phyloP scores from a whole-genome alignment of 1,284 basidiomycete species.

The Fomitopsis betulina region DNA sequence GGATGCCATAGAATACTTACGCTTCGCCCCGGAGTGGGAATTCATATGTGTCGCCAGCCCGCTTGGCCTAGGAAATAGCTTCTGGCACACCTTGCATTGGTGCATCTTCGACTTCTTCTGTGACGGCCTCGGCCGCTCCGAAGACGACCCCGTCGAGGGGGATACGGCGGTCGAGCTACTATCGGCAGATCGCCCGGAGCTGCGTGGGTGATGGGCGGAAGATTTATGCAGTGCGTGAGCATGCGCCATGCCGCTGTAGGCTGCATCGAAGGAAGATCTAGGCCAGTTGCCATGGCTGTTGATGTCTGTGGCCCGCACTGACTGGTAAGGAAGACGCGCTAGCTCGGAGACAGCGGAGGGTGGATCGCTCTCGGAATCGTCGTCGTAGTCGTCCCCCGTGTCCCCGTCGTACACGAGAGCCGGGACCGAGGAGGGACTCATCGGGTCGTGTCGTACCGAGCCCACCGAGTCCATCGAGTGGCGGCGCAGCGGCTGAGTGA shows the following conservation, averaged over 20 bases:
- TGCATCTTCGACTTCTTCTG: conserved; percentile 49
- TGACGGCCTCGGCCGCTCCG: conserved; percentile 22
- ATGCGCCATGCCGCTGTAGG: conserved; percentile 4
- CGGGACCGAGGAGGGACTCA: conserved; percentile 27
- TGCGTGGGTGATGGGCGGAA: conserved; percentile 8
- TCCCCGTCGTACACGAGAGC: conserved; percentile 28
- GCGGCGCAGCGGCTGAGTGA: conserved; percentile 16
- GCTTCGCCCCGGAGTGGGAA: conserved; percentile 62
- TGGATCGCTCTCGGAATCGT: conserved; percentile 27
- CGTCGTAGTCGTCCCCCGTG: conserved; percentile 24
- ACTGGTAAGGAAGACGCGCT: conserved; percentile 16
- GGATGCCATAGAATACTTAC: conserved; percentile 31
- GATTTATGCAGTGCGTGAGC: conserved; percentile 5
- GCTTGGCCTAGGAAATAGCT: conserved; percentile 60
- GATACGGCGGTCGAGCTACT: conserved; percentile 9
- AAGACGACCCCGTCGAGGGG: conserved; percentile 11
- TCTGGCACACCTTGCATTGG: conserved; percentile 49
- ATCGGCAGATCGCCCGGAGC: conserved; percentile 9
- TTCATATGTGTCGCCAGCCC: conserved; percentile 72
- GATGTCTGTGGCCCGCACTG: conserved; percentile 7
- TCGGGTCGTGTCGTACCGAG: conserved; percentile 17
- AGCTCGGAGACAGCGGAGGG: conserved; percentile 27
- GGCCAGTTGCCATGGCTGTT: conserved; percentile 11
- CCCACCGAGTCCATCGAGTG: conserved; percentile 18
- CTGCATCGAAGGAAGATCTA: conserved; percentile 9